A percentile compares a stretch with the other conserved stretches of the same genome.
phyloP scores from a whole-genome alignment of 2,329 filamentous ascomycete genomes.

The Penicillium polonicum region DNA sequence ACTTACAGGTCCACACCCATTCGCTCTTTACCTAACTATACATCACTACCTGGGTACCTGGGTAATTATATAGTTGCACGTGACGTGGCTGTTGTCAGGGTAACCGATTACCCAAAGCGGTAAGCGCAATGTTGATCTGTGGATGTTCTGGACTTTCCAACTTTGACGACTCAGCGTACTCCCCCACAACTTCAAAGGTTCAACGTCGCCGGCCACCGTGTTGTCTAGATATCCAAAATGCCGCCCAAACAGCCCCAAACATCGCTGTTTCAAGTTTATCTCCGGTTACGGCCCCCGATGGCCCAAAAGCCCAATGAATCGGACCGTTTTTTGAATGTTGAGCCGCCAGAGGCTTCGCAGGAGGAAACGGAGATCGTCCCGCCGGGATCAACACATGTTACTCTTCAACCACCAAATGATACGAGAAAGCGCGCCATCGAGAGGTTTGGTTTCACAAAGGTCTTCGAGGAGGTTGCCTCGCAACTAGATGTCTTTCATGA shows the following conservation, averaged over 20 bases:
- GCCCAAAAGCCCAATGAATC: constrained; percentile 41
- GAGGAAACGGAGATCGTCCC: constrained; percentile 31
- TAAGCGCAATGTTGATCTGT: constrained; percentile 6
- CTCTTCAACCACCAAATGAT: constrained; percentile 77
- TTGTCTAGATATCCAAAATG: constrained; percentile 16
- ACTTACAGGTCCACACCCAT: too few relatives aligned
- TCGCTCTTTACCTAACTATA: too few relatives aligned
- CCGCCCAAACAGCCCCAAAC: constrained; percentile 50
- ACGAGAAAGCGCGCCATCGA: constrained; percentile 82
- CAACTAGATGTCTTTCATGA: constrained; percentile 86
- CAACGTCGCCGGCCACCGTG: not conserved
- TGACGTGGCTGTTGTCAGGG: not conserved
- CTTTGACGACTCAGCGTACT: not conserved
- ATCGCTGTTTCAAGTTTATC: constrained; percentile 84
- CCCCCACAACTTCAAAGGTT: not conserved
- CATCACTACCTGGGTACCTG: too few relatives aligned
- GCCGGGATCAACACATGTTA: constrained; percentile 64
- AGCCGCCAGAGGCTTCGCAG: constrained; percentile 49
- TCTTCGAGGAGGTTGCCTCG: constrained; percentile 82
- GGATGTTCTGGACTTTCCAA: constrained; percentile 4
- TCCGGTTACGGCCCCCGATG: constrained; percentile 73
- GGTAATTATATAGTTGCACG: not conserved
- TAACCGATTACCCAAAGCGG: not conserved
- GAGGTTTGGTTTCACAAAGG: constrained; percentile 88
- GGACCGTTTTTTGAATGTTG: constrained; percentile 76